Evolutionary conservation across 1,139 yeast species (phyloP).

Genomic region (Lodderomyces margitis): DNA sequence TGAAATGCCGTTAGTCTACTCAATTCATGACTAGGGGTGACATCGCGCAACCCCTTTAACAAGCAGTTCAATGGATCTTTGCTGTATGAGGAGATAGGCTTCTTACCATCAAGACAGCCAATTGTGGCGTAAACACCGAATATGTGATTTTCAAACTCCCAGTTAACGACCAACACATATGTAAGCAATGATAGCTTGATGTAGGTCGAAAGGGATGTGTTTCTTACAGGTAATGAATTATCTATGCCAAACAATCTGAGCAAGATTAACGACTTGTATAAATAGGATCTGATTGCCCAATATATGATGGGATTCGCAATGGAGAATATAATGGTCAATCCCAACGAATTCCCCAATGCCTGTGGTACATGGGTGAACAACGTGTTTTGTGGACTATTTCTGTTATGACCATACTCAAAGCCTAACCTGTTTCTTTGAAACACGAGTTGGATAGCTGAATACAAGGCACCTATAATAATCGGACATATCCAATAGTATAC

Average conservation of each 20-base stretch:
- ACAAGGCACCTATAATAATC: conserved; percentile 24
- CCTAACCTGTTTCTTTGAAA: conserved; percentile 61
- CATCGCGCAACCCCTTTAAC: conserved; percentile 63
- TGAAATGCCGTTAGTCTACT: conserved; percentile 71
- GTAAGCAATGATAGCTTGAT: conserved; percentile 37
- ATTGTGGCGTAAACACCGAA: conserved; percentile 74
- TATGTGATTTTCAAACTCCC: conserved; percentile 64
- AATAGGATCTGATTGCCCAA: conserved; percentile 35
- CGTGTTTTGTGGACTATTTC: conserved; percentile 40
- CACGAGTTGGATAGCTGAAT: conserved; percentile 52
- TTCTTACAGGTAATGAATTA: conserved; percentile 30
- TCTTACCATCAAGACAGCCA: conserved; percentile 79
- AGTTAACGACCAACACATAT: conserved; percentile 41
- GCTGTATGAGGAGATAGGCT: conserved; percentile 65
- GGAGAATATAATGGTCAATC: conserved; percentile 30
- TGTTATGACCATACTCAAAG: conserved; percentile 46
- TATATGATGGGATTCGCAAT: conserved; percentile 48
- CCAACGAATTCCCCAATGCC: conserved; percentile 35
- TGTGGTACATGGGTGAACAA: conserved; percentile 28
- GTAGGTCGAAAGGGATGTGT: conserved; percentile 37
- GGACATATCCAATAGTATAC: conserved; percentile 52
- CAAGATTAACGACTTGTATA: conserved; percentile 41
- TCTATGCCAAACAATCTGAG: conserved; percentile 36
- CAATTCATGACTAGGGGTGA: conserved; percentile 47
- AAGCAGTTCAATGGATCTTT: conserved; percentile 74